A percentile compares a stretch with the other conserved stretches of the same genome.
These are phyloP conservation scores for Coniochaeta ligniaria DNA, from an alignment of 2,329 filamentous ascomycete genomes.

Conservation along the genomic window DNA sequence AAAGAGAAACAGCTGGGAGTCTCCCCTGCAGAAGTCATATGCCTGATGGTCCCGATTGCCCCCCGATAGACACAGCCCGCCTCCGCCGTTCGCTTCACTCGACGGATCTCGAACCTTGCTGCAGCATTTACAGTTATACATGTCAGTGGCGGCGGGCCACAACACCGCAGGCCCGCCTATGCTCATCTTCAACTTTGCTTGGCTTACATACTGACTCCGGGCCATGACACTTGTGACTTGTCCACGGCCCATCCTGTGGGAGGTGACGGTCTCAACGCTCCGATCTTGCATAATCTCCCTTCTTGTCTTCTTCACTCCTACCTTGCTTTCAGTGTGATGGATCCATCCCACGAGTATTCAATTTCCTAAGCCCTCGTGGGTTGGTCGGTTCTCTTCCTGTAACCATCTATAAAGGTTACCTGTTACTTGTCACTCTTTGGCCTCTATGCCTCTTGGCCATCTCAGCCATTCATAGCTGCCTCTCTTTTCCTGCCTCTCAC, in stretches of 20 bases:
- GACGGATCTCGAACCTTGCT: not conserved
- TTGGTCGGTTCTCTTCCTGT: not conserved
- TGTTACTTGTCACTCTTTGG: not conserved
- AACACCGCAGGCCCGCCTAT: not conserved
- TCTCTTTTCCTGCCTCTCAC: not conserved
- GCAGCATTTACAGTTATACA: not conserved
- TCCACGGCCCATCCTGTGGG: not conserved
- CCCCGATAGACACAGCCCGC: not conserved
- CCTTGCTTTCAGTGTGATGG: not conserved
- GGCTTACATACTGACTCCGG: not conserved
- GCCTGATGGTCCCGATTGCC: not conserved
- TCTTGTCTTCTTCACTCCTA: not conserved
- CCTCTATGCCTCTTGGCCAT: not conserved
- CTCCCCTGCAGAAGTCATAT: not conserved
- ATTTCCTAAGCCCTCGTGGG: not conserved
- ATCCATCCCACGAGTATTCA: not conserved
- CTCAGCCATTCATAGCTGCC: not conserved
- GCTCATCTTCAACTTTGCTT: not conserved
- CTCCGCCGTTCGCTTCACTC: not conserved
- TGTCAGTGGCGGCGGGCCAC: not conserved
- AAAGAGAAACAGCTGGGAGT: not conserved
- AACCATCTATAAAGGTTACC: not conserved
- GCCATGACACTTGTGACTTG: not conserved
- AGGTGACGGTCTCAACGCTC: not conserved
- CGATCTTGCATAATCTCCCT: not conserved